These are phyloP conservation scores for Penicillium herquei DNA, from an alignment of 495 filamentous ascomycete species.

Conservation along the genomic window DNA sequence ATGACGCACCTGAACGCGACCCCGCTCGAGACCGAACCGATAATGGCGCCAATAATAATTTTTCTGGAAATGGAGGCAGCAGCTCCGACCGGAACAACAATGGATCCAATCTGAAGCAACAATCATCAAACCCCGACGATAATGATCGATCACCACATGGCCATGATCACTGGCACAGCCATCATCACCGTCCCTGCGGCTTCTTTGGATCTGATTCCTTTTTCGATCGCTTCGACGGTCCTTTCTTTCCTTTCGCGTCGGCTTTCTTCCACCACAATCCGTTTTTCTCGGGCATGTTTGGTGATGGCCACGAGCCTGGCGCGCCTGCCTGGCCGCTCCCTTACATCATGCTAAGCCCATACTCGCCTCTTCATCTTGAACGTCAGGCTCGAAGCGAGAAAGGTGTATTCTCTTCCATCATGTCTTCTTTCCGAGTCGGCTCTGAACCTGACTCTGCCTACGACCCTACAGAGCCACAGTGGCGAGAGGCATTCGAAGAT, in stretches of 20 bases:
- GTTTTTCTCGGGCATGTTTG: conserved; percentile 31
- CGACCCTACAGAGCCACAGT: conserved; percentile 33
- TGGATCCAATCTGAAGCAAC: neutral
- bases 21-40: conserved; percentile 10
- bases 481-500: conserved; percentile 58
- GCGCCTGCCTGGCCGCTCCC: conserved; percentile 38
- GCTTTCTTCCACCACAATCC: conserved; percentile 27
- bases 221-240: conserved; percentile 35
- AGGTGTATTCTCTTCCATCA: conserved; percentile 38
- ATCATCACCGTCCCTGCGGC: conserved; percentile 17
- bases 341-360: conserved; percentile 46
- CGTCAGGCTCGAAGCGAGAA: conserved; percentile 28
- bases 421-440: conserved; percentile 31
- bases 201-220: conserved; percentile 35
- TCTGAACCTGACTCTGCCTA: conserved; percentile 27
- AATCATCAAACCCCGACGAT: conserved; percentile 3
- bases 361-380: conserved; percentile 53
- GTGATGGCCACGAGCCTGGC: conserved; percentile 25
- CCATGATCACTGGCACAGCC: neutral
- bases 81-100: conserved; percentile 7
- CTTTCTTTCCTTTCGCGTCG: conserved; percentile 23
- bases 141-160: conserved; percentile 12
- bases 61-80: conserved; percentile 5
- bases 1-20: conserved; percentile 11
- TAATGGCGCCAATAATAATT: conserved; percentile 5